These are phyloP conservation scores for Discostella stelligeroides DNA, from an alignment of 108 stramenopile genomes.

Conservation along the genomic window DNA sequence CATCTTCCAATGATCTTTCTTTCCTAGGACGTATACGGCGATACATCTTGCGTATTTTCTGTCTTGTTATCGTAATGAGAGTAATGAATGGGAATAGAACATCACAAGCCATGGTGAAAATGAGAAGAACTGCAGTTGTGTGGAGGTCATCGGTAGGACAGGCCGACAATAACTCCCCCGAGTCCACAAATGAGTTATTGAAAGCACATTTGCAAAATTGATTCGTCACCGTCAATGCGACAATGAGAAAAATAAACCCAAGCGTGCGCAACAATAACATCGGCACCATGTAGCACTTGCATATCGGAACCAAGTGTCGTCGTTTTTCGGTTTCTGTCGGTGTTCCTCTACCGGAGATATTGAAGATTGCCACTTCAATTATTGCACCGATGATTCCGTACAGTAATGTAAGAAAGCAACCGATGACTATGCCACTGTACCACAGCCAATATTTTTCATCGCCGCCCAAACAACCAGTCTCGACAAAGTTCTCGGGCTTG, in stretches of 20 bases:
- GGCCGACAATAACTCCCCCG: background rate
- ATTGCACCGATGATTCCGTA: slow-evolving; percentile 12
- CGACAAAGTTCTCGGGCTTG: slow-evolving; percentile 10
- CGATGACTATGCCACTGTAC: background rate
- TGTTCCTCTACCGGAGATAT: slow-evolving; percentile 32
- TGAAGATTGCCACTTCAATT: slow-evolving; percentile 17
- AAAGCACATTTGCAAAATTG: slow-evolving; percentile 22
- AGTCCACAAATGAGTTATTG: background rate
- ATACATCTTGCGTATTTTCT: slow-evolving; percentile 9
- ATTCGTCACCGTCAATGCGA: background rate
- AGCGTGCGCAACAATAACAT: slow-evolving; percentile 21
- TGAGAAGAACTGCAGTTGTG: slow-evolving; percentile 5
- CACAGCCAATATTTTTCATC: slow-evolving; percentile 17
- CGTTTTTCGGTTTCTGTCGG: slow-evolving; percentile 25
- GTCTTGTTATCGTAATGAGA: slow-evolving; percentile 10
- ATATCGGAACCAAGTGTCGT: slow-evolving; percentile 20
- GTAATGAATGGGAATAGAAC: slow-evolving; percentile 15
- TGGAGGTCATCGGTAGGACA: slow-evolving; percentile 18
- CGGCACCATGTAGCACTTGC: slow-evolving; percentile 30
- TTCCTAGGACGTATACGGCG: slow-evolving; percentile 9
- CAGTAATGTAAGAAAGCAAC: slow-evolving; percentile 9
- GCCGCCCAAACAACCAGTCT: slow-evolving; percentile 15
- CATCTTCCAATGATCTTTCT: slow-evolving; percentile 42
- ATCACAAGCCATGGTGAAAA: slow-evolving; percentile 28
- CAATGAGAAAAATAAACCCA: slow-evolving; percentile 15